Evolutionary conservation across 176 grass and related monocot genomes (phyloP), one percentile per base, ranked within the genome.

Genomic region (Oryza meridionalis): DNA sequence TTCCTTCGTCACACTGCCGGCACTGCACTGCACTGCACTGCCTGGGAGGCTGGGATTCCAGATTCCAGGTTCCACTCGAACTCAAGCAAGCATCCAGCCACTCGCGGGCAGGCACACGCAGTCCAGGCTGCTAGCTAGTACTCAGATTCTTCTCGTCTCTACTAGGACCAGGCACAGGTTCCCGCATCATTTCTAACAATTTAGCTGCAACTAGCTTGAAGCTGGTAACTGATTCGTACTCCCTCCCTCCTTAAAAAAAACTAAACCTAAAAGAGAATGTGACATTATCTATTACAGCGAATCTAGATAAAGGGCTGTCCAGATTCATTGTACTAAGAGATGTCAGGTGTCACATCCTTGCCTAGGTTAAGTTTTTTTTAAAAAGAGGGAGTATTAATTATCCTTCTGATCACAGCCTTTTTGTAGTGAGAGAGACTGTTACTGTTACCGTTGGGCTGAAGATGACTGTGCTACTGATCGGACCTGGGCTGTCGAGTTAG

Each of bases 1-100:
- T 50, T 32, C 42, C 45, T 62, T 62, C 21, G 51, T 58, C 6
- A 14, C 50, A 5, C 50, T 53, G 50, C 50, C 14, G 19, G 6
- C 51, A 8, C 50, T 5, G 6, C 51, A 8, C 49, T 1, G 15
- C 15, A 10, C 11, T 11, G 53, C 19, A 11, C 11, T 11, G 53
- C 19, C 53, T 58, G 53, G 53, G 53, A 58, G 53, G 53, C 53
- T 55, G 53, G 21, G 58, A 62, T 62, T 62, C 71, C 35, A 29
- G 79, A 58, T 84, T 79, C 80, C 69, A 21, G 61, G 66, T 80
- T 74, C 69, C 84, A 74, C 69, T 86, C 84, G 5, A 59, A 15
- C 15, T 66, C 59, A 21, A 59, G 62, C 59, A 21, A 59, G 62
- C 85, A 65, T 68, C 69, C 70, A 12, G 61, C 70, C 77, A 86